phyloP scores from a whole-genome alignment of 495 filamentous ascomycete species.

The Polyplosphaeria fusca region DNA sequence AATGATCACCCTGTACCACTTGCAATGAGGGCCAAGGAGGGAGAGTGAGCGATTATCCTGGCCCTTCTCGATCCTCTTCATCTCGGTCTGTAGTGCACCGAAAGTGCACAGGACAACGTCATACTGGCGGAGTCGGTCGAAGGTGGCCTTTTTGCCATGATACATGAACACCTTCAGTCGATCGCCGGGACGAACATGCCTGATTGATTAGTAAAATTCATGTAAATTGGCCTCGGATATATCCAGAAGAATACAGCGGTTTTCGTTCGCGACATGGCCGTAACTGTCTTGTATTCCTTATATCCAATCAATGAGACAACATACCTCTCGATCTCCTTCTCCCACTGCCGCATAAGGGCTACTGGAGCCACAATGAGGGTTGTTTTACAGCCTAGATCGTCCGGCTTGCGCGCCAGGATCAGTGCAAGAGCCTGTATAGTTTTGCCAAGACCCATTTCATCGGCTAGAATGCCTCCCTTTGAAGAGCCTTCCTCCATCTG shows the following conservation, averaged over 20 bases:
- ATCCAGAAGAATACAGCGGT: too few relatives aligned
- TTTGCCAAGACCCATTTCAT: conserved; percentile 96
- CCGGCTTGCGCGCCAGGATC: conserved; percentile 67
- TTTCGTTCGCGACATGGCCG: too few relatives aligned
- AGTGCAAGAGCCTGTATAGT: conserved; percentile 86
- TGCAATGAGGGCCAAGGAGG: conserved; percentile 58
- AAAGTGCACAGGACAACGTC: conserved; percentile 92
- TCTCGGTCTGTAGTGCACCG: conserved; percentile 70
- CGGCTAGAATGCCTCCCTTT: conserved; percentile 66
- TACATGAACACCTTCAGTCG: conserved; percentile 64
- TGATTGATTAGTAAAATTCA: too few relatives aligned
- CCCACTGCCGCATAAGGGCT: conserved; percentile 86
- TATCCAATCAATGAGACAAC: too few relatives aligned
- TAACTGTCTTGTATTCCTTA: too few relatives aligned
- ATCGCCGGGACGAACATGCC: conserved; percentile 63
- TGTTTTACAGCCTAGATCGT: conserved; percentile 65
- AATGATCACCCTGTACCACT: conserved; percentile 77
- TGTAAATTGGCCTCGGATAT: too few relatives aligned
- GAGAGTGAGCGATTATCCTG: conserved; percentile 46
- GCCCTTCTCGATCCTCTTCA: conserved; percentile 51
- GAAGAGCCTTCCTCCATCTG: conserved; percentile 72
- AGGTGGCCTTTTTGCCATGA: conserved; percentile 59
- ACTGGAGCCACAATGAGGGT: conserved; percentile 87
- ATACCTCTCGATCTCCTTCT: conserved; percentile 71
- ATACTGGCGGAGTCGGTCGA: conserved; percentile 59